Conservation (phyloP, 805 yeast genomes). For the Metschnikowia amazonensis region DNA sequence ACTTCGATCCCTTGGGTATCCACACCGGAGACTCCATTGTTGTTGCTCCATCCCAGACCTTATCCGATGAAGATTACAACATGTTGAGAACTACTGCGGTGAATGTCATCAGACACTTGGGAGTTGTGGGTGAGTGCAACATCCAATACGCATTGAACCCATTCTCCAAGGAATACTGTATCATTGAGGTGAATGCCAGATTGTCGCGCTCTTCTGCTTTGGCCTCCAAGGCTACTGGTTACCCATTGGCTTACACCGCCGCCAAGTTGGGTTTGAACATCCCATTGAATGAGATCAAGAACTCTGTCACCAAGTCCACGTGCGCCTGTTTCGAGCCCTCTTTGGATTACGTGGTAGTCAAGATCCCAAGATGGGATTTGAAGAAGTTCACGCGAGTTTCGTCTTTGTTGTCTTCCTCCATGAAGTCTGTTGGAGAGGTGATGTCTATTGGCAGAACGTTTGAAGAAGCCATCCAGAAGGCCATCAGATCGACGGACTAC, state of each 20-base stretch:
- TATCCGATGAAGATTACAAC: conserved; percentile 94
- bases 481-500: conserved; percentile 93
- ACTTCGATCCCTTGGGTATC: conserved; percentile 96
- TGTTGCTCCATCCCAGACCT: conserved; percentile 97
- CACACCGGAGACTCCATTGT: conserved; percentile 99
- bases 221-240: conserved; percentile 98
- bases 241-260: conserved; percentile 96
- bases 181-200: conserved; percentile 97
- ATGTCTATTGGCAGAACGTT: conserved; percentile 97
- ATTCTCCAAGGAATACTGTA: conserved; percentile 88
- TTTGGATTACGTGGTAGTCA: conserved; percentile 91
- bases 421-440: conserved; percentile 99
- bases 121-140: conserved; percentile 99
- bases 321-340: conserved; percentile 98
- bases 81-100: conserved; percentile 98
- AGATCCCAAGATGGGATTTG: conserved; percentile 99
- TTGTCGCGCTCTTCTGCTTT: conserved; percentile 97
- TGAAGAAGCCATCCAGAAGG: conserved; percentile 97
- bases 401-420: conserved; percentile 79
- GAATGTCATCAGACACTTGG: conserved; percentile 92
- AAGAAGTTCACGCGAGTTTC: conserved; percentile 93
- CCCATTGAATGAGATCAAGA: conserved; percentile 85
- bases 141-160: conserved; percentile 96
- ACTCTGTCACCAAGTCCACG: conserved; percentile 90
- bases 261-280: conserved; percentile 93